Base-by-base conservation (phyloP, 176 grass and related monocot species). In the Luzula sylvatica region DNA sequence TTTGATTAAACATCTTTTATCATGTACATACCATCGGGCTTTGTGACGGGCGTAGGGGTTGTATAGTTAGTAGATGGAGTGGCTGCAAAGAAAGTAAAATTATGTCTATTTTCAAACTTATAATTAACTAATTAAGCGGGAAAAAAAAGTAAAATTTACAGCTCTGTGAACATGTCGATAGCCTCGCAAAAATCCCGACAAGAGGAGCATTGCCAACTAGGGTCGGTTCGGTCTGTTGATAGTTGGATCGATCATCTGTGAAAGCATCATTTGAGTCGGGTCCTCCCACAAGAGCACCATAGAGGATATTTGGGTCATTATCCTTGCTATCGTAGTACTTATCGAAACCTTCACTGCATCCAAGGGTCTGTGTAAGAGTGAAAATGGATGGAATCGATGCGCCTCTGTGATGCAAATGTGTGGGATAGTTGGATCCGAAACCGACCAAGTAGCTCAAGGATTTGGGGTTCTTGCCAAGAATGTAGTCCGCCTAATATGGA, bases 371-470 rank as follows among this genome's bases (percentile, higher is more conserved):
- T 20, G 41, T 73, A 5, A 80, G 29, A 53, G 23, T 69, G 50
- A 16, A 30, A 3, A 82, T 23, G 0, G 81, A 98, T 3, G 85
- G 78, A 52, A 98, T 86, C 32, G 92, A 98, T 6, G 92, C 81
- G 26, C 85, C 85, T 67, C 85, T 87, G 65, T 98, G 92, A 75
- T 98, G 85, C 5, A 85, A 77, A 26, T 82, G 85, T 46, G 21
- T 69, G 1, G 92, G 85, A 65, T 77, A 83, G 55, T 30, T 66
- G 38, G 42, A 26, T 48, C 85, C 75, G 23, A 82, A 71, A 1
- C 92, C 92, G 0, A 98, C 81, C 75, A 98, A 71, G 71, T 90
- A 98, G 81, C 85, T 98, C 72, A 80, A 79, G 2, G 62, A 70
- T 46, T 69, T 79, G 14, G 92, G 85, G 60, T 98, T 90, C 58